phyloP scores from a whole-genome alignment of 306 rosid species.

The Malus sieversii region DNA sequence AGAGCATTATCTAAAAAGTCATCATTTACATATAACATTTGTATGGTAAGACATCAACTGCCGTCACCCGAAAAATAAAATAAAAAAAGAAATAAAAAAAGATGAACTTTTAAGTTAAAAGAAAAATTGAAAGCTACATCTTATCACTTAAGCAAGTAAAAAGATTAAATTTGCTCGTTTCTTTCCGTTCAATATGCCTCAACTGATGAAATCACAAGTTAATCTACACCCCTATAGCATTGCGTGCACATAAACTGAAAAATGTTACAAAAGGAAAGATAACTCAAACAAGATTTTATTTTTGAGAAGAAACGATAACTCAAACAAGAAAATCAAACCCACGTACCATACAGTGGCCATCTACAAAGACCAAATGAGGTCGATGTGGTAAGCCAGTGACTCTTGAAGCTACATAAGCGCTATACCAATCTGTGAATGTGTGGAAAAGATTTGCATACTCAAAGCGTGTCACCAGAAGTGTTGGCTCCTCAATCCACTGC shows the following conservation, averaged over 20 bases:
- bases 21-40: neutral
- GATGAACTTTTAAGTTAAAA: neutral
- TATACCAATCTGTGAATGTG: slow-evolving; percentile 93
- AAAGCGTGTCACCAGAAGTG: slow-evolving; percentile 82
- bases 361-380: slow-evolving; percentile 80
- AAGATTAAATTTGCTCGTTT: neutral
- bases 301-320: neutral
- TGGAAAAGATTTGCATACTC: slow-evolving; percentile 97
- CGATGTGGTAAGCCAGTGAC: slow-evolving; percentile 75
- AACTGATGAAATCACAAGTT: neutral
- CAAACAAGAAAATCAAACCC: slow-evolving; percentile 8
- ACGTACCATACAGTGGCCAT: slow-evolving; percentile 86
- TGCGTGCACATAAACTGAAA: neutral
- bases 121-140: neutral
- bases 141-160: neutral
- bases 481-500: slow-evolving; percentile 98
- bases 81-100: neutral
- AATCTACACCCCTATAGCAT: neutral
- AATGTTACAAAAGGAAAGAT: neutral
- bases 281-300: neutral
- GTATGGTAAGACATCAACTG: neutral
- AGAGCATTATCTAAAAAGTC: neutral
- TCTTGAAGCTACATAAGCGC: slow-evolving; percentile 85
- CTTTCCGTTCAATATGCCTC: neutral
- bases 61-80: neutral